Base-by-base conservation (phyloP, 1,284 basidiomycete species). In the Leucoagaricus sp. region DNA sequence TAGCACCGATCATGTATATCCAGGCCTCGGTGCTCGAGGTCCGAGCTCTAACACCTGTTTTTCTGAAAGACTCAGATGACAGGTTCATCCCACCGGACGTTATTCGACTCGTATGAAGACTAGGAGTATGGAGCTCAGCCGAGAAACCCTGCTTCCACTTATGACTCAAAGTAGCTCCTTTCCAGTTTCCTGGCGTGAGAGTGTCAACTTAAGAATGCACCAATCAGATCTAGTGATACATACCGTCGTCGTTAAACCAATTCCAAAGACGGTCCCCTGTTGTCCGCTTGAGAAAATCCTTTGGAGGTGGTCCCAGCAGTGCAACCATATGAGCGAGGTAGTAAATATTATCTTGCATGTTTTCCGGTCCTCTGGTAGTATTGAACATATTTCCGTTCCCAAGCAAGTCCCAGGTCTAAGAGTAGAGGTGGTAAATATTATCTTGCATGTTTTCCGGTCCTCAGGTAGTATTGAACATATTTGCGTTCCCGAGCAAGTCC, bases 311-410 rank as follows among this genome's bases (percentile, higher is more conserved):
- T 13, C 57, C 59, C 5, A 60, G 56, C 15, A 60, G 26, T 1
- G 48, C 57, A 31, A 60, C 51, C 59, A 60, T 58, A 1, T 58
- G 21, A 2, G 59, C 51, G 3, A 60, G 49, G 10, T 60, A 57
- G 42, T 26, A 34, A n/a, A 25, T 25, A 36, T 36, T 57, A 17
- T 41, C 26, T 23, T 46, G 38, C 25, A 13, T 29, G 25, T 45
- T 29, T 34, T 41, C 26, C 34, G 21, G 31, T 25, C 31, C 23
- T 28, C 49, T 17, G 5, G 29, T 25, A 29, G 29, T 36, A 38
- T 40, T 2, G 34, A 55, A 59, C 15, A 59, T n/a, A 31, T 56
- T 15, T 34, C 36, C 26, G 23, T 42, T 36, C 25, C 34, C 58
- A 28, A 56, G 19, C 10, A 59, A 12, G 33, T 56, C 58, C 58